Percentiles rank a stretch among this genome's conserved stretches.
Evolutionary conservation across 306 rosid genomes (phyloP).

Genomic region (Vigna nakashimae): DNA sequence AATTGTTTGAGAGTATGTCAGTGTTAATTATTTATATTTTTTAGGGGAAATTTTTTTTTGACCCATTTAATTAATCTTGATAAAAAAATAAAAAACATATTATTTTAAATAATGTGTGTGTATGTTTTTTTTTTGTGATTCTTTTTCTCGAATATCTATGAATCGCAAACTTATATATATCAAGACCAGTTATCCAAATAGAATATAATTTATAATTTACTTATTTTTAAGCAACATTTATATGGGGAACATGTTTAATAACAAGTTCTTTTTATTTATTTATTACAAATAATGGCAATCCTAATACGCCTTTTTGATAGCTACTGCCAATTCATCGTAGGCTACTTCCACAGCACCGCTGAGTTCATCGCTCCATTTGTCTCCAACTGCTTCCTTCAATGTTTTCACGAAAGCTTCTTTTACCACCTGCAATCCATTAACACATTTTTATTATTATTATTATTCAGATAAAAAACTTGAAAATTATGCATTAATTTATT

Average conservation of each 20-base stretch:
- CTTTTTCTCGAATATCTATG: too few relatives aligned
- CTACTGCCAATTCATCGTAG: slow-evolving; percentile 42
- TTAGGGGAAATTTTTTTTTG: too few relatives aligned
- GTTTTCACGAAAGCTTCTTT: slow-evolving; percentile 44
- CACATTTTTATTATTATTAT: too few relatives aligned
- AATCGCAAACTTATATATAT: too few relatives aligned
- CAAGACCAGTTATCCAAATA: neutral
- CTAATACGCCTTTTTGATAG: slow-evolving; percentile 28
- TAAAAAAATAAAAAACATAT: too few relatives aligned
- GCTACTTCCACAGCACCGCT: slow-evolving; percentile 42
- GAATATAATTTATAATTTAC: neutral
- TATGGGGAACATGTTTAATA: slow-evolving; percentile 6
- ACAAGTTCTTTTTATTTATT: slow-evolving; percentile 19
- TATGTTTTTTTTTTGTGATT: too few relatives aligned
- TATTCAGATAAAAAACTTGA: too few relatives aligned
- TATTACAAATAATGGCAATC: neutral
- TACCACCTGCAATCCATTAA: slow-evolving; percentile 24
- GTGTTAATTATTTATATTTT: too few relatives aligned
- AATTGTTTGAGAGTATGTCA: too few relatives aligned
- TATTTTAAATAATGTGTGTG: too few relatives aligned
- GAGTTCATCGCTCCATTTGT: slow-evolving; percentile 37
- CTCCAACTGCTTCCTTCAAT: slow-evolving; percentile 42
- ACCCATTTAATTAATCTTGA: too few relatives aligned
- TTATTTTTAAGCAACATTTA: neutral
- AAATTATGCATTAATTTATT: too few relatives aligned